These are phyloP conservation scores for Tetracladium maxilliforme DNA, from an alignment of 2,329 filamentous ascomycete genomes.

Conservation along the genomic window DNA sequence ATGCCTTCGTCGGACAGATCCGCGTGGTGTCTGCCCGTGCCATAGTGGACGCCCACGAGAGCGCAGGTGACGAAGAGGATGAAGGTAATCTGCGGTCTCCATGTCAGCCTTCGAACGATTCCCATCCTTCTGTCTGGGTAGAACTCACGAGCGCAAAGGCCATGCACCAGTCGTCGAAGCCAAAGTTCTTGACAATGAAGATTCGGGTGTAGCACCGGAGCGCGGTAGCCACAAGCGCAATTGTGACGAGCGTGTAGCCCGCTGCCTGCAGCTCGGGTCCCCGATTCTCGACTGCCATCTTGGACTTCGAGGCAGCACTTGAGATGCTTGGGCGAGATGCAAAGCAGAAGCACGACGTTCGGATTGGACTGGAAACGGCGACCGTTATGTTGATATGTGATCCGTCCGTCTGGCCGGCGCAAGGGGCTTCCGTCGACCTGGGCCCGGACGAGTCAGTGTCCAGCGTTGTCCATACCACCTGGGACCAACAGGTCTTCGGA, in stretches of 20 bases:
- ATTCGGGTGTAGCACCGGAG: constrained; percentile 28
- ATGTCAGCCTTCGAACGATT: background rate
- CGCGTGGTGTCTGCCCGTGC: constrained; percentile 11
- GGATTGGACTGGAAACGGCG: too few relatives aligned
- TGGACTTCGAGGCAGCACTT: too few relatives aligned
- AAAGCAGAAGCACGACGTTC: too few relatives aligned
- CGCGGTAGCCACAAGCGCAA: too few relatives aligned
- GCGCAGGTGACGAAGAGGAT: constrained; percentile 9
- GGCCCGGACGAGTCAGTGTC: too few relatives aligned
- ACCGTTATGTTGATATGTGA: too few relatives aligned
- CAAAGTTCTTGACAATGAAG: constrained; percentile 23
- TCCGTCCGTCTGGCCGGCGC: too few relatives aligned
- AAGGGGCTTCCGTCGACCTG: too few relatives aligned
- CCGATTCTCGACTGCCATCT: constrained; percentile 6
- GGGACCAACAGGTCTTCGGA: too few relatives aligned
- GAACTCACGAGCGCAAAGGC: constrained; percentile 25
- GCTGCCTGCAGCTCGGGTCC: constrained; percentile 4
- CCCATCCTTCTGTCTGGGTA: background rate
- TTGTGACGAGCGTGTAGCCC: too few relatives aligned
- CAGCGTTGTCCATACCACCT: too few relatives aligned
- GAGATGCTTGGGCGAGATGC: too few relatives aligned
- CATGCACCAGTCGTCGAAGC: constrained; percentile 31
- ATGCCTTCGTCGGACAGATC: constrained; percentile 1
- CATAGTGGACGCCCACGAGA: constrained; percentile 10
- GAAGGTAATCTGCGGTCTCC: constrained; percentile 6